phyloP scores from a whole-genome alignment of 2,329 filamentous ascomycete genomes.

The Fusarium stilboides region DNA sequence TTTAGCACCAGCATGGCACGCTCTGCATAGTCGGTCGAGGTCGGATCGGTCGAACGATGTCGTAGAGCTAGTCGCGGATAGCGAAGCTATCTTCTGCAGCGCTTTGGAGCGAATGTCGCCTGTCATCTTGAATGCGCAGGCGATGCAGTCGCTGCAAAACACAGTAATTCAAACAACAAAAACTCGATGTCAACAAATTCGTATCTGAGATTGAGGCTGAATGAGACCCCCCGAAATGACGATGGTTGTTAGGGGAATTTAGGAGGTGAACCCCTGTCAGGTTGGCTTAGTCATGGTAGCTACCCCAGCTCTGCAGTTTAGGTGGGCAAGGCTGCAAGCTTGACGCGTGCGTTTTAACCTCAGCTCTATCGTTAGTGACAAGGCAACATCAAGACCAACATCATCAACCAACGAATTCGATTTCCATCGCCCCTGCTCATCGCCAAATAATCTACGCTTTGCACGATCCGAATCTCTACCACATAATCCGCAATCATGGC shows the following conservation, averaged over 20 bases:
- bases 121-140: constrained; percentile 57
- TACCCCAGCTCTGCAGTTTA: constrained; percentile 51
- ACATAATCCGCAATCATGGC: constrained; percentile 63
- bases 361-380: constrained; percentile 43
- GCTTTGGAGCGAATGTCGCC: constrained; percentile 74
- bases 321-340: constrained; percentile 67
- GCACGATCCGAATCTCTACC: not conserved
- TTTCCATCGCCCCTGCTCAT: constrained; percentile 26
- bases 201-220: constrained; percentile 22
- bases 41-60: constrained; percentile 74
- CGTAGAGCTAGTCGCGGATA: constrained; percentile 70
- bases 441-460: not conserved
- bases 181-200: constrained; percentile 39
- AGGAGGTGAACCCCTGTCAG: constrained; percentile 47
- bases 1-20: constrained; percentile 65
- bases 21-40: constrained; percentile 73
- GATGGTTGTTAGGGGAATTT: constrained; percentile 36
- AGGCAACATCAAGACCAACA: constrained; percentile 43
- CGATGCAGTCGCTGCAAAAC: constrained; percentile 8
- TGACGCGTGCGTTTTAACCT: constrained; percentile 58
- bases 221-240: constrained; percentile 41
- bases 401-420: constrained; percentile 28
- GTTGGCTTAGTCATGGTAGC: constrained; percentile 60
- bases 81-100: constrained; percentile 75
- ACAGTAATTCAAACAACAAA: constrained; percentile 18